Evolutionary conservation across 495 filamentous ascomycete species (phyloP).

Genomic region (Glarea lozoyensis): DNA sequence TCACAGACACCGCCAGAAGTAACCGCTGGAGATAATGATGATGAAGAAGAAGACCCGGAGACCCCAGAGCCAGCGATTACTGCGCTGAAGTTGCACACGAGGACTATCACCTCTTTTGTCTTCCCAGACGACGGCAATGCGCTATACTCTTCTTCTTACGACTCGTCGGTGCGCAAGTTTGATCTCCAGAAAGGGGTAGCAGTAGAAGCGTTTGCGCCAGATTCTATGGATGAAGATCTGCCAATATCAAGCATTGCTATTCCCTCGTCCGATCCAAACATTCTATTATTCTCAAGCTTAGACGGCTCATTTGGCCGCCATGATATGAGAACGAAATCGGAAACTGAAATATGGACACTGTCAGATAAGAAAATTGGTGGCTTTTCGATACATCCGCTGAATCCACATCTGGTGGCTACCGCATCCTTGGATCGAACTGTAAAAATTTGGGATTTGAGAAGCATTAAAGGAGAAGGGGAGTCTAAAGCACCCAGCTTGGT

Average conservation of each 20-base stretch:
- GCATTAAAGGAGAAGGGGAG: conserved; percentile 51
- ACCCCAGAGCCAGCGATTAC: conserved; percentile 66
- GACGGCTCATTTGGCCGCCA: conserved; percentile 69
- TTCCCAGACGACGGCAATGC: conserved; percentile 60
- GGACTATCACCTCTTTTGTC: conserved; percentile 78
- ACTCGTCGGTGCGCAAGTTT: conserved; percentile 82
- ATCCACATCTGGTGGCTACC: conserved; percentile 78
- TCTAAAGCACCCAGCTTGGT: conserved; percentile 51
- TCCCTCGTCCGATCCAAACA: conserved; percentile 56
- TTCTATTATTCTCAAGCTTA: conserved; percentile 80
- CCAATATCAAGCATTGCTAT: conserved; percentile 79
- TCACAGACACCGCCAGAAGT: conserved; percentile 54
- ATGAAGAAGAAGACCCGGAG: conserved; percentile 54
- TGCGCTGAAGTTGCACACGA: conserved; percentile 79
- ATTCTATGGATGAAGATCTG: conserved; percentile 56
- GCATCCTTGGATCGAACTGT: conserved; percentile 84
- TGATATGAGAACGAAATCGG: conserved; percentile 55
- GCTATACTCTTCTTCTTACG: conserved; percentile 85
- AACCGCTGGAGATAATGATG: conserved; percentile 47
- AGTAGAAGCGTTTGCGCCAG: conserved; percentile 68
- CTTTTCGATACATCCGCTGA: conserved; percentile 69
- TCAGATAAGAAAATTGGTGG: conserved; percentile 95
- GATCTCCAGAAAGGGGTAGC: conserved; percentile 74
- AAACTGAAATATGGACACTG: conserved; percentile 63
- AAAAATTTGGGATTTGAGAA: conserved; percentile 88